These are phyloP conservation scores for Actinidia arguta DNA, from an alignment of 179 eudicot genomes.

Conservation along the genomic window DNA sequence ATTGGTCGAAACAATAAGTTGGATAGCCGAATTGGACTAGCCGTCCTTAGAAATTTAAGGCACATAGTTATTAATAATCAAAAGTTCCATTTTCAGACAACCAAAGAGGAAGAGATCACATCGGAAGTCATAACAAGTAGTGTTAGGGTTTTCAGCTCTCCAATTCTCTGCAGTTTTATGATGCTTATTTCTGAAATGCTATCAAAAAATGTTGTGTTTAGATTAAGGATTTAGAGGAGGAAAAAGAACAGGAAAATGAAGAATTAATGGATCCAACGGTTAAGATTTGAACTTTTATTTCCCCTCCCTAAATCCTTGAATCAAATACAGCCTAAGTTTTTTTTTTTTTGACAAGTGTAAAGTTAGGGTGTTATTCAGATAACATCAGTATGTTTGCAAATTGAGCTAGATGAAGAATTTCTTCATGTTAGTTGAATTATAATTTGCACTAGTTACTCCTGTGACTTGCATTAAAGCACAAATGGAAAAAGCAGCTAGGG, in stretches of 20 bases:
- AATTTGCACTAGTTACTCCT: not conserved
- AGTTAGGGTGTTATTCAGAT: not conserved
- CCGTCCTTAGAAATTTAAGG: not conserved
- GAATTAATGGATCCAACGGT: not conserved
- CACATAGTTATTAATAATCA: no score
- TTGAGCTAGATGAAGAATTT: not conserved
- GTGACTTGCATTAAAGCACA: slow-evolving; percentile 11
- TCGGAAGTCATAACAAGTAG: not conserved
- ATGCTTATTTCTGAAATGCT: not conserved
- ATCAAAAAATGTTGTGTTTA: not conserved
- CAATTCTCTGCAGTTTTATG: not conserved
- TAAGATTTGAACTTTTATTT: not conserved
- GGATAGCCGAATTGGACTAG: not conserved
- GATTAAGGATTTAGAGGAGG: not conserved
- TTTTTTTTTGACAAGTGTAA: no score
- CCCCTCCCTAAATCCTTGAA: not conserved
- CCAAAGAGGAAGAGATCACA: not conserved
- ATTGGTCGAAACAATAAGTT: no score
- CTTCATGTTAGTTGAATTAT: not conserved
- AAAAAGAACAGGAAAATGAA: not conserved
- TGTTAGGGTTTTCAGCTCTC: not conserved
- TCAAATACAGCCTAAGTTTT: not conserved
- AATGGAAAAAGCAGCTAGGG: not conserved
- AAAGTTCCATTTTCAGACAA: slow-evolving; percentile 5
- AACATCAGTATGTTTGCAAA: not conserved